Conservation (phyloP, 2,329 filamentous ascomycete genomes). For the Pseudogymnoascus sp. region DNA sequence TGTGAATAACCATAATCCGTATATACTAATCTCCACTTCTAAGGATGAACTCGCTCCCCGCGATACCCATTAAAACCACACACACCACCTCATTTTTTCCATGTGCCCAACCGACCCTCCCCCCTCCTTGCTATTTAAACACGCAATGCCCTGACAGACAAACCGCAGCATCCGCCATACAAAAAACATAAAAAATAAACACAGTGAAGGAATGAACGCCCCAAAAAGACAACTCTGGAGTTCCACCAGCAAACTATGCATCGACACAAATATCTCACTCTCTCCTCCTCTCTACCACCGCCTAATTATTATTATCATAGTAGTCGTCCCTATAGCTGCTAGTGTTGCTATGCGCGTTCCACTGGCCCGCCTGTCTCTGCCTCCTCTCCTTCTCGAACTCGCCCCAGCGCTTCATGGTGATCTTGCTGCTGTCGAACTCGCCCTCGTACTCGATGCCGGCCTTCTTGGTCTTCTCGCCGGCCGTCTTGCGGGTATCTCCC, state of each 20-base stretch:
- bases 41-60: background rate
- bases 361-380: constrained; percentile 15
- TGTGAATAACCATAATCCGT: constrained; percentile 5
- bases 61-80: constrained; percentile 10
- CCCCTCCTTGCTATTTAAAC: background rate
- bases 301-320: constrained; percentile 12
- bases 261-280: background rate
- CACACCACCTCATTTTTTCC: constrained; percentile 6
- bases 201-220: constrained; percentile 9
- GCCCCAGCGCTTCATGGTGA: constrained; percentile 98
- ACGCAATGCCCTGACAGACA: constrained; percentile 13
- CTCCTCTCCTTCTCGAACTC: constrained; percentile 77
- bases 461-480: constrained; percentile 82
- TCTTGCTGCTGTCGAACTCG: constrained; percentile 97
- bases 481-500: constrained; percentile 96
- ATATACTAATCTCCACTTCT: background rate
- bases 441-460: constrained; percentile 82
- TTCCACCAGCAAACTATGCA: constrained; percentile 11
- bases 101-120: constrained; percentile 1
- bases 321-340: constrained; percentile 10
- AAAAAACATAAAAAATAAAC: background rate
- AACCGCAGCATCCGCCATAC: background rate
- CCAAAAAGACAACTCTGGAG: background rate
- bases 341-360: background rate
- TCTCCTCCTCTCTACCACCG: background rate